Evolutionary conservation across 2,329 filamentous ascomycete genomes (phyloP).

Genomic region (Ascochyta viciae-villosae): DNA sequence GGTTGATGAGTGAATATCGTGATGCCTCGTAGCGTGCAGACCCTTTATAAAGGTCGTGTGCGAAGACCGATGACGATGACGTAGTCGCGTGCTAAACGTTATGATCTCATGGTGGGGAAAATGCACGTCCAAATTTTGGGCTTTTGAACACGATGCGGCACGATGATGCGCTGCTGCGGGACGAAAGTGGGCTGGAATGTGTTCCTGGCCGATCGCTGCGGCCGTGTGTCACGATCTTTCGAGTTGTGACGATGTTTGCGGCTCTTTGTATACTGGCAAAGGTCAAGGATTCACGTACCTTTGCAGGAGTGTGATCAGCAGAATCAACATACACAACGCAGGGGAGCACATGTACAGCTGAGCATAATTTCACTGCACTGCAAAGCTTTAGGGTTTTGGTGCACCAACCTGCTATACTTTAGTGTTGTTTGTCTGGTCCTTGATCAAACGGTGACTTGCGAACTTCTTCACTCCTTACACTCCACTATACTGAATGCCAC

Average conservation of each 20-base stretch:
- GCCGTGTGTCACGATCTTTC: conserved; percentile 9
- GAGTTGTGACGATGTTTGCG: conserved; percentile 10
- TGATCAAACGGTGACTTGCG: conserved; percentile 11
- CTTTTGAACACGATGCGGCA: conserved; percentile 17
- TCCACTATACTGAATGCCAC: neutral
- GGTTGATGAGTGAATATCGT: conserved; percentile 1
- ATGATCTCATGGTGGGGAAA: conserved; percentile 39
- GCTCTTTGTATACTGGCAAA: neutral
- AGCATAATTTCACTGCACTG: neutral
- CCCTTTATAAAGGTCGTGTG: conserved; percentile 23
- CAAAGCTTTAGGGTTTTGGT: neutral
- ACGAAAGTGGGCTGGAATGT: conserved; percentile 11
- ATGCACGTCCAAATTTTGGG: conserved; percentile 24
- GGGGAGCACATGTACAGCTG: no score
- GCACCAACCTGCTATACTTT: no score
- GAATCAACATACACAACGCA: no score
- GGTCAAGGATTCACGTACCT: no score
- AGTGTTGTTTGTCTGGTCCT: neutral
- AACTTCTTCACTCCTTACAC: neutral
- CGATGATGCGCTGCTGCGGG: conserved; percentile 18
- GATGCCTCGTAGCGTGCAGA: conserved; percentile 9
- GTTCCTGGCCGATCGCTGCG: conserved; percentile 17
- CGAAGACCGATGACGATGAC: conserved; percentile 24
- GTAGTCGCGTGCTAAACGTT: conserved; percentile 17
- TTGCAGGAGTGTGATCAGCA: no score